Evolutionary conservation across 1,284 basidiomycete genomes (phyloP).

Genomic region (Moesziomyces sp.): DNA sequence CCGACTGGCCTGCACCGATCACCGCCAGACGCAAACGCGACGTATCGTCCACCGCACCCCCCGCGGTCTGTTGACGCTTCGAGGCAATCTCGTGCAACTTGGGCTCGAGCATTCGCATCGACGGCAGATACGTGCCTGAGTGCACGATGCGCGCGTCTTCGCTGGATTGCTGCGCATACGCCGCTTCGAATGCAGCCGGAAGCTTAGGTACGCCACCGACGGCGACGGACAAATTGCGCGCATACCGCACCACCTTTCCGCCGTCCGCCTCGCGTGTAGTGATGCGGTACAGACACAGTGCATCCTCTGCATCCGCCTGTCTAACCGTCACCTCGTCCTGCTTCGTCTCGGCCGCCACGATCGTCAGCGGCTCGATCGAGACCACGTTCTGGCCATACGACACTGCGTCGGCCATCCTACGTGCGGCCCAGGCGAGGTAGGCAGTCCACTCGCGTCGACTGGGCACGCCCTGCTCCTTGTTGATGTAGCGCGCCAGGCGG

Average conservation of each 20-base stretch:
- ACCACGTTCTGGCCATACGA: constrained; percentile 59
- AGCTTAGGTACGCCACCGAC: constrained; percentile 60
- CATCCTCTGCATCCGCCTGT: constrained; percentile 19
- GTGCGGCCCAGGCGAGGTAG: constrained; percentile 65
- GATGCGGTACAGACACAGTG: constrained; percentile 49
- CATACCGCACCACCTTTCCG: constrained; percentile 25
- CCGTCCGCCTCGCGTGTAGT: constrained; percentile 29
- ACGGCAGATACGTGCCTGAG: constrained; percentile 60
- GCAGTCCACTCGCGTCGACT: constrained; percentile 66
- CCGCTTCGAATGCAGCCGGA: constrained; percentile 44
- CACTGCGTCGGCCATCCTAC: constrained; percentile 56
- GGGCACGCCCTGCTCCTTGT: constrained; percentile 63
- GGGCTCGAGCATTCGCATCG: constrained; percentile 50
- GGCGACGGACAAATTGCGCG: constrained; percentile 61
- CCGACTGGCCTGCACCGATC: constrained; percentile 64
- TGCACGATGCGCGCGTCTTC: constrained; percentile 56
- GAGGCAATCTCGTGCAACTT: constrained; percentile 32
- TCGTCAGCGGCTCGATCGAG: constrained; percentile 55
- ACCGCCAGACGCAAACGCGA: constrained; percentile 59
- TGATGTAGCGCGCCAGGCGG: constrained; percentile 65
- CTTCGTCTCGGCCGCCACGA: constrained; percentile 29
- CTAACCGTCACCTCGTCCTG: constrained; percentile 31
- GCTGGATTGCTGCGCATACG: constrained; percentile 35
- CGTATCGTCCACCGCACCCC: constrained; percentile 13
- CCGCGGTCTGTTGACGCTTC: constrained; percentile 13